phyloP scores from a whole-genome alignment of 148 eudicot species.

The Chenopodium suecicum region DNA sequence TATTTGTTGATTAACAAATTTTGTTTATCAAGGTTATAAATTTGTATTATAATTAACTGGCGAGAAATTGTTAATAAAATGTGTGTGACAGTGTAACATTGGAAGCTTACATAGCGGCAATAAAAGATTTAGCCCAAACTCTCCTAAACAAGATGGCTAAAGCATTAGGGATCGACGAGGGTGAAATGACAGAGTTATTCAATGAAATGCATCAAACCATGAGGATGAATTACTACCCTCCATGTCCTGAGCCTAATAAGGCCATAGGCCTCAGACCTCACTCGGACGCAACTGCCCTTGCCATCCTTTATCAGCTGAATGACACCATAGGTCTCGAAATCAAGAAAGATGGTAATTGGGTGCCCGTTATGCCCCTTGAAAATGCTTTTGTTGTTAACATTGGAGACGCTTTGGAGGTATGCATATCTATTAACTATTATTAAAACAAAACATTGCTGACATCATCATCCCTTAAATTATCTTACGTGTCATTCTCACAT shows the following conservation, averaged over 20 bases:
- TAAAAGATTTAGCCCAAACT: constrained; percentile 37
- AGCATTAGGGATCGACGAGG: constrained; percentile 44
- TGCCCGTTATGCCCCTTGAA: constrained; percentile 38
- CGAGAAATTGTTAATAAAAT: background rate
- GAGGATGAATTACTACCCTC: constrained; percentile 77
- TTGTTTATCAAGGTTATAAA: no score
- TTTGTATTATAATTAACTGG: no score
- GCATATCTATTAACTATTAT: no score
- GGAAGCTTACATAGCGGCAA: constrained; percentile 42
- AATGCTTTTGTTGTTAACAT: constrained; percentile 57
- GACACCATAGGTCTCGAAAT: constrained; percentile 29
- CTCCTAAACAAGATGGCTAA: constrained; percentile 44
- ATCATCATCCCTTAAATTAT: no score
- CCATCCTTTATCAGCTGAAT: constrained; percentile 59
- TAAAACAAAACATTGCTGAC: no score
- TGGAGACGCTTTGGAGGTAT: constrained; percentile 46
- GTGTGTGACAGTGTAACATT: constrained; percentile 36
- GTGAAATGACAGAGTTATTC: constrained; percentile 42
- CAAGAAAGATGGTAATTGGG: background rate
- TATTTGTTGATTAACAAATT: no score
- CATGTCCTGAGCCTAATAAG: constrained; percentile 58
- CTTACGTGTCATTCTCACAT: no score
- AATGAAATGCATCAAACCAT: constrained; percentile 51
- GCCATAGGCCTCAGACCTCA: constrained; percentile 60
- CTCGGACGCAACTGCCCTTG: constrained; percentile 57